A percentile compares a stretch with the other conserved stretches of the same genome.
Evolutionary conservation across 2,329 filamentous ascomycete genomes (phyloP).

Genomic region (Fusarium odoratissimum): DNA sequence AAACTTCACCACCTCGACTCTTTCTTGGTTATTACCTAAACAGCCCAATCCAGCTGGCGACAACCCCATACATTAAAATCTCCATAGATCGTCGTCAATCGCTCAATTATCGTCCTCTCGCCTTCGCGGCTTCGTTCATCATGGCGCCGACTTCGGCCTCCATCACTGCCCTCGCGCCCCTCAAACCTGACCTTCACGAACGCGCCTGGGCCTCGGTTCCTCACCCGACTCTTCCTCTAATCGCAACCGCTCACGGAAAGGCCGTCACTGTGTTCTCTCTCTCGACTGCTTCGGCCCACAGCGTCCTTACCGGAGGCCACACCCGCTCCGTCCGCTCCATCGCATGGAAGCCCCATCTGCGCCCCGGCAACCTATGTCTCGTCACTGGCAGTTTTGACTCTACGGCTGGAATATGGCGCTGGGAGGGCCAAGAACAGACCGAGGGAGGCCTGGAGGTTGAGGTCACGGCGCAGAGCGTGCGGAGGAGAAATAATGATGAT

Average conservation of each 20-base stretch:
- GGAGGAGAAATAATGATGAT: constrained; percentile 34
- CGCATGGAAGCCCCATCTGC: constrained; percentile 84
- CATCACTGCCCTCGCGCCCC: constrained; percentile 60
- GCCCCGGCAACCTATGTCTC: constrained; percentile 75
- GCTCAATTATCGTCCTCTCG: neutral
- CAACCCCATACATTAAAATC: neutral
- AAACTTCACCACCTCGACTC: neutral
- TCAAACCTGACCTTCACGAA: constrained; percentile 69
- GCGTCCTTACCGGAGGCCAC: constrained; percentile 85
- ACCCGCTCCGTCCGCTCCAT: constrained; percentile 87
- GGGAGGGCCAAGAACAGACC: constrained; percentile 61
- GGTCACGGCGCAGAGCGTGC: constrained; percentile 47
- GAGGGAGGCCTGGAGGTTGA: constrained; percentile 56
- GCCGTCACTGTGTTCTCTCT: constrained; percentile 91
- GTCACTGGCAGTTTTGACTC: constrained; percentile 95
- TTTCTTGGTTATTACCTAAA: neutral
- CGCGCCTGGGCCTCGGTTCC: constrained; percentile 89
- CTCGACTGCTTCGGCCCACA: constrained; percentile 81
- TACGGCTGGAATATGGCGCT: constrained; percentile 86
- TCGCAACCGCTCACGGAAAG: constrained; percentile 90
- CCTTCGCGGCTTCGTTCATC: constrained; percentile 18
- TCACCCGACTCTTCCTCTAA: constrained; percentile 86
- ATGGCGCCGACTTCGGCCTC: constrained; percentile 45
- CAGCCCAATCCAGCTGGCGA: neutral
- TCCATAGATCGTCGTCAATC: neutral